Percentiles rank a stretch among this genome's conserved stretches.
Evolutionary conservation across 495 filamentous ascomycete genomes (phyloP).

Genomic region (Daldinia caldariorum): DNA sequence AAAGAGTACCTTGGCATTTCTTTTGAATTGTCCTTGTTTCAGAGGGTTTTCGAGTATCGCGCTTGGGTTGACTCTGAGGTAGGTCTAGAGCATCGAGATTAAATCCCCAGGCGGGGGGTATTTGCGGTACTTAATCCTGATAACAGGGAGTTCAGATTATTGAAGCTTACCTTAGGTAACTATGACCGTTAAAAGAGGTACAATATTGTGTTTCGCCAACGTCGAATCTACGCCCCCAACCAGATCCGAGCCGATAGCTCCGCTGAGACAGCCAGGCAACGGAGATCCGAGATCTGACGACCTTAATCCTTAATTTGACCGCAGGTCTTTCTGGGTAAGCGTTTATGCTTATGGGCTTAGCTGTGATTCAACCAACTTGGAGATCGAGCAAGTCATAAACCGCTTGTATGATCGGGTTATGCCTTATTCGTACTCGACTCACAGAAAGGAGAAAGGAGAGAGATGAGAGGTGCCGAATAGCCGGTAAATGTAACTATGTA

Average conservation of each 20-base stretch:
- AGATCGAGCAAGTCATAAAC: neutral
- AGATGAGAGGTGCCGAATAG: too few relatives aligned
- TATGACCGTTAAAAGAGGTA: neutral
- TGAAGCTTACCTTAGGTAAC: neutral
- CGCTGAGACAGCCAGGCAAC: constrained; percentile 1
- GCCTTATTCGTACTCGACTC: too few relatives aligned
- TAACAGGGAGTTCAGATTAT: neutral
- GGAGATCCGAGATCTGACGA: constrained; percentile 31
- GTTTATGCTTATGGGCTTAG: neutral
- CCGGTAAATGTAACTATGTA: too few relatives aligned
- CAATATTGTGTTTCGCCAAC: neutral
- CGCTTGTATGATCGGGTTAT: too few relatives aligned
- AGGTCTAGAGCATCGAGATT: too few relatives aligned
- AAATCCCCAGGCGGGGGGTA: too few relatives aligned
- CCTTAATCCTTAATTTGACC: constrained; percentile 34
- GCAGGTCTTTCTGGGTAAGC: constrained; percentile 6
- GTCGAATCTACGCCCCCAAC: constrained; percentile 1
- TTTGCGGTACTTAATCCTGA: too few relatives aligned
- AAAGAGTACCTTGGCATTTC: too few relatives aligned
- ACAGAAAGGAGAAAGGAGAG: too few relatives aligned
- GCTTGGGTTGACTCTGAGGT: too few relatives aligned
- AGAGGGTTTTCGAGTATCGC: too few relatives aligned
- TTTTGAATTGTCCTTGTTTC: too few relatives aligned
- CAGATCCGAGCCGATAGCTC: constrained; percentile 28
- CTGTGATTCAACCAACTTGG: neutral